Evolutionary conservation across 495 filamentous ascomycete species (phyloP).

Genomic region (Glutinoglossum americanum): DNA sequence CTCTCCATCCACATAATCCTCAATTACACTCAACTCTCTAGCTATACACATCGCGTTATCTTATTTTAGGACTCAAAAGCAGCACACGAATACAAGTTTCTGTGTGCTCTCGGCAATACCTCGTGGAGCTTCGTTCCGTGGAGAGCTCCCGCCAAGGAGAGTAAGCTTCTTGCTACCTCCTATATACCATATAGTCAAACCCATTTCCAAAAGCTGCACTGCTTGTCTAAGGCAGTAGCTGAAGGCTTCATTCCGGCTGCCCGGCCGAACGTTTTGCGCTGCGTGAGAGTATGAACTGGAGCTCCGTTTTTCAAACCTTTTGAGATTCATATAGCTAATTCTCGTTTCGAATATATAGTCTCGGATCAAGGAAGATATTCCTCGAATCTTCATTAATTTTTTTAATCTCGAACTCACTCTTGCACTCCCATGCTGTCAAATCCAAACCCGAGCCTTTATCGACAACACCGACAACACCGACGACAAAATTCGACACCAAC

Average conservation of each 20-base stretch:
- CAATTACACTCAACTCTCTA: not conserved
- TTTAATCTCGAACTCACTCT: constrained; percentile 34
- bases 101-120: not conserved
- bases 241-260: constrained; percentile 19
- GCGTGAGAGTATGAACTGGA: constrained; percentile 38
- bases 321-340: not conserved
- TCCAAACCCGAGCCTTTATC: constrained; percentile 39
- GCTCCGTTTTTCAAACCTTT: not conserved
- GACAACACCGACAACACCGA: constrained; percentile 54
- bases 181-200: not conserved
- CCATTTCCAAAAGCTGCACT: not conserved
- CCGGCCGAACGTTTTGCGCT: constrained; percentile 53
- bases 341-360: constrained; percentile 18
- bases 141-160: constrained; percentile 8
- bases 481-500: constrained; percentile 77
- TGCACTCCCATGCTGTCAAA: constrained; percentile 61
- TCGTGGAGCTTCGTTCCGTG: constrained; percentile 9
- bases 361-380: constrained; percentile 30
- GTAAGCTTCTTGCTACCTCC: not conserved
- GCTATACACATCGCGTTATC: not conserved
- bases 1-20: not conserved
- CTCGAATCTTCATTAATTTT: constrained; percentile 25
- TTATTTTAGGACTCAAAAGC: not conserved
- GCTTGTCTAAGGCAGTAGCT: not conserved
- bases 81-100: not conserved